A percentile compares a stretch with the other conserved stretches of the same genome.
Evolutionary conservation across 1,284 basidiomycete species (phyloP).

Genomic region (Fomitiporia mediterranea): DNA sequence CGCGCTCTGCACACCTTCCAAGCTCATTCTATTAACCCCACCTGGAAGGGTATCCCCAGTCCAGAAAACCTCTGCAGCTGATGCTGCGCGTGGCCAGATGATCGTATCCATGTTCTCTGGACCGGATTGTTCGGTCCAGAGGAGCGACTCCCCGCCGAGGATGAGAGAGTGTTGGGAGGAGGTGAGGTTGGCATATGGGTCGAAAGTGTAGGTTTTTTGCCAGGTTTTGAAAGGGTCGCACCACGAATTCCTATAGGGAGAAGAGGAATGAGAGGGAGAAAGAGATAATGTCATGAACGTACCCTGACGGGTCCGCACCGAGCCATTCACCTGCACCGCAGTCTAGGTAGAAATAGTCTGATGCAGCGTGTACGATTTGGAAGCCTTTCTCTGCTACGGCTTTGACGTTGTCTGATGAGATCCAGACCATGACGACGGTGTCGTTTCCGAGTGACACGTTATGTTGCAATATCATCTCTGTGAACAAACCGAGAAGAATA

Average conservation of each 20-base stretch:
- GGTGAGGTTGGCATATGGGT: slow-evolving; percentile 45
- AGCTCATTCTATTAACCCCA: slow-evolving; percentile 20
- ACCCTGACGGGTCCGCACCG: slow-evolving; percentile 22
- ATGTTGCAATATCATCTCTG: slow-evolving; percentile 33
- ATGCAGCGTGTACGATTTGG: slow-evolving; percentile 48
- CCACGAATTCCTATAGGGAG: slow-evolving; percentile 35
- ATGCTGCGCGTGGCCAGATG: slow-evolving; percentile 57
- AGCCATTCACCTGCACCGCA: slow-evolving; percentile 45
- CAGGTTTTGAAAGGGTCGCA: slow-evolving; percentile 55
- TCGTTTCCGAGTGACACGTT: slow-evolving; percentile 32
- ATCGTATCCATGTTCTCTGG: slow-evolving; percentile 48
- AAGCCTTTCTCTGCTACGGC: slow-evolving; percentile 44
- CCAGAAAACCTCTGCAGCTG: slow-evolving; percentile 62
- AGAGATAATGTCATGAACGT: slow-evolving; percentile 3
- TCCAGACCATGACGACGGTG: slow-evolving; percentile 45
- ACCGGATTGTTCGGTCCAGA: slow-evolving; percentile 57
- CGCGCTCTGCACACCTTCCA: slow-evolving; percentile 27
- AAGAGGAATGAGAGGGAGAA: slow-evolving; percentile 21
- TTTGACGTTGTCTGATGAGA: slow-evolving; percentile 33
- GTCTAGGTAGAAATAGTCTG: slow-evolving; percentile 60
- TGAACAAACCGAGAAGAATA: neutral
- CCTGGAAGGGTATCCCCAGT: slow-evolving; percentile 32
- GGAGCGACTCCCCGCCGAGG: slow-evolving; percentile 36
- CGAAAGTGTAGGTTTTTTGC: slow-evolving; percentile 50
- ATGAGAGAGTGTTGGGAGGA: slow-evolving; percentile 36